A percentile compares a stretch with the other conserved stretches of the same genome.
Conservation (phyloP, 768 basidiomycete genomes). For the Hypsizygus marmoreus region DNA sequence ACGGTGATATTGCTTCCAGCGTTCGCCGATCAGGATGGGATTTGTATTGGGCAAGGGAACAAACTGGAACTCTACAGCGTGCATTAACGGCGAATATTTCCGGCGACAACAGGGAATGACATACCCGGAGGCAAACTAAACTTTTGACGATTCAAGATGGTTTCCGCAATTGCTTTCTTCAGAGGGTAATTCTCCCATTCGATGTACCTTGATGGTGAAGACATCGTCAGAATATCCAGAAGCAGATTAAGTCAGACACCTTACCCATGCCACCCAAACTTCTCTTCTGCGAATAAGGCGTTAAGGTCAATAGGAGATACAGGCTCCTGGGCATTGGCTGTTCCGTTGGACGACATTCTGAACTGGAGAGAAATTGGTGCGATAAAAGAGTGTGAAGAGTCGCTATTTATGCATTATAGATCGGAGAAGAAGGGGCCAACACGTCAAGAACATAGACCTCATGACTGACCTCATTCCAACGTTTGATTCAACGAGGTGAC, state of each 20-base stretch:
- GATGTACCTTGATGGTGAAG: conserved; percentile 34
- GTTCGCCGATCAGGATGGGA: conserved; percentile 48
- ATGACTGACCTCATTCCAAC: too few species aligned
- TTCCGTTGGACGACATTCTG: too few species aligned
- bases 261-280: conserved; percentile 40
- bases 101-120: neutral
- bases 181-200: conserved; percentile 53
- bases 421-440: too few species aligned
- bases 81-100: neutral
- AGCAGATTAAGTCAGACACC: conserved; percentile 7
- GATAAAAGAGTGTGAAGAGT: too few species aligned
- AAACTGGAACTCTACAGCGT: conserved; percentile 44
- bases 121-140: conserved; percentile 44
- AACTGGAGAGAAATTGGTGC: too few species aligned
- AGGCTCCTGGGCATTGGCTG: neutral
- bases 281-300: conserved; percentile 37
- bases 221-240: neutral
- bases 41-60: conserved; percentile 51
- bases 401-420: too few species aligned
- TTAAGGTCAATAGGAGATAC: neutral
- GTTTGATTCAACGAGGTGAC: too few species aligned
- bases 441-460: too few species aligned
- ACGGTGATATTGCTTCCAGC: conserved; percentile 57
- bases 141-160: conserved; percentile 39
- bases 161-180: conserved; percentile 39